These are phyloP conservation scores for Dothistroma septosporum DNA, from an alignment of 2,329 filamentous ascomycete species.

Conservation along the genomic window DNA sequence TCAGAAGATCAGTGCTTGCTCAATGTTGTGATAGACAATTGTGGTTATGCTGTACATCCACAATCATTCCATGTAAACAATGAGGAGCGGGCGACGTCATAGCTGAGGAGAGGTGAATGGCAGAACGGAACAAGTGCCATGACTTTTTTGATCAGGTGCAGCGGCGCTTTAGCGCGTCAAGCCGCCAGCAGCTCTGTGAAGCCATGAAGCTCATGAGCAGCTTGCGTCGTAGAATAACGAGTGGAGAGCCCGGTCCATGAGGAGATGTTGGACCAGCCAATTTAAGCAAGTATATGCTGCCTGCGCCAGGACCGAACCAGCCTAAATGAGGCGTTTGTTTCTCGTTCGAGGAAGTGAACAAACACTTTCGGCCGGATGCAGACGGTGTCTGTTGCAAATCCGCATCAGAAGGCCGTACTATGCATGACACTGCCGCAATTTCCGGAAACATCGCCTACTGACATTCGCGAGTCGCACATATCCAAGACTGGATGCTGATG, in stretches of 20 bases:
- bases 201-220: not conserved
- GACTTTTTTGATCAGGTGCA: not conserved
- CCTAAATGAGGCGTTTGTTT: not conserved
- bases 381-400: not conserved
- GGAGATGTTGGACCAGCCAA: not conserved
- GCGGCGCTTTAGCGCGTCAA: not conserved
- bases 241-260: not conserved
- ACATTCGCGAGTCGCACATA: constrained; percentile 29
- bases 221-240: not conserved
- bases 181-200: not conserved
- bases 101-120: not conserved
- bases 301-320: not conserved
- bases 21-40: not conserved
- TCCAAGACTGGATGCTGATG: constrained; percentile 27
- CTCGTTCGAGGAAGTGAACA: not conserved
- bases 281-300: not conserved
- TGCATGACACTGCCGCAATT: constrained; percentile 22
- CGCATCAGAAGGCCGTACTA: not conserved
- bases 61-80: not conserved
- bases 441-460: constrained; percentile 23
- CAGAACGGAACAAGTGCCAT: not conserved
- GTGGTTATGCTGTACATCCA: not conserved
- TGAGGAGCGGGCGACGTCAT: not conserved
- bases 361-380: not conserved
- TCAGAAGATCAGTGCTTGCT: not conserved